phyloP scores from a whole-genome alignment of 75 land plant species.

The Adiantum capillusveneris region DNA sequence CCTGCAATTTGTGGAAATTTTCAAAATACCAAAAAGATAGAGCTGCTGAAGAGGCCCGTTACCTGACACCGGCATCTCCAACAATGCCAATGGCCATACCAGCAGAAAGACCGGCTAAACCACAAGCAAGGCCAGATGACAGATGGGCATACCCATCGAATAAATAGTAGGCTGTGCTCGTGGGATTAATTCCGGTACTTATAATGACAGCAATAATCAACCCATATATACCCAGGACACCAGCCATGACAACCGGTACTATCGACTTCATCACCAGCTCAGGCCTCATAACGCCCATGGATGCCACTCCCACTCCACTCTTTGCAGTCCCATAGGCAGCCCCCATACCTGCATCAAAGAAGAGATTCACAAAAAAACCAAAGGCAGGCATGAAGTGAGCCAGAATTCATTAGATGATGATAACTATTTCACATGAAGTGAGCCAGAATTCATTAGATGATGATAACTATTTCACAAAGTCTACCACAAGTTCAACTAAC shows the following conservation, averaged over 20 bases:
- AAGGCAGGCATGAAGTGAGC: too few relatives aligned
- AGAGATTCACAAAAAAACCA: too few relatives aligned
- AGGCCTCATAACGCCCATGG: constrained; percentile 66
- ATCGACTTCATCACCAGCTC: constrained; percentile 68
- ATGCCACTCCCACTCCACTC: constrained; percentile 61
- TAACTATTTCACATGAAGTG: too few relatives aligned
- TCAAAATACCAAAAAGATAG: not conserved
- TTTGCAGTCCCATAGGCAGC: constrained; percentile 67
- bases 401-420: too few relatives aligned
- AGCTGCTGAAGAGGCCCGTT: not conserved
- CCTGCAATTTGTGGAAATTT: not conserved
- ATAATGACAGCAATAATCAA: constrained; percentile 61
- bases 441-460: too few relatives aligned
- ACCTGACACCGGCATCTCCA: constrained; percentile 60
- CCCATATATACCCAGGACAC: constrained; percentile 58
- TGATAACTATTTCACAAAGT: too few relatives aligned
- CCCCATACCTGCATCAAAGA: constrained; percentile 55
- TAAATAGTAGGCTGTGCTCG: constrained; percentile 48
- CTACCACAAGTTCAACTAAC: too few relatives aligned
- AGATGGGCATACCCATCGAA: constrained; percentile 63
- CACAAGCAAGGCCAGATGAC: constrained; percentile 54
- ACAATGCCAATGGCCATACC: constrained; percentile 70
- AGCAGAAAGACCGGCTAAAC: constrained; percentile 49
- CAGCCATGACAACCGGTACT: constrained; percentile 66
- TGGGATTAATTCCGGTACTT: constrained; percentile 60